Evolutionary conservation across 1,284 basidiomycete genomes (phyloP), one percentile per base, ranked within the genome.

Genomic region (Leccinum fuscescens): DNA sequence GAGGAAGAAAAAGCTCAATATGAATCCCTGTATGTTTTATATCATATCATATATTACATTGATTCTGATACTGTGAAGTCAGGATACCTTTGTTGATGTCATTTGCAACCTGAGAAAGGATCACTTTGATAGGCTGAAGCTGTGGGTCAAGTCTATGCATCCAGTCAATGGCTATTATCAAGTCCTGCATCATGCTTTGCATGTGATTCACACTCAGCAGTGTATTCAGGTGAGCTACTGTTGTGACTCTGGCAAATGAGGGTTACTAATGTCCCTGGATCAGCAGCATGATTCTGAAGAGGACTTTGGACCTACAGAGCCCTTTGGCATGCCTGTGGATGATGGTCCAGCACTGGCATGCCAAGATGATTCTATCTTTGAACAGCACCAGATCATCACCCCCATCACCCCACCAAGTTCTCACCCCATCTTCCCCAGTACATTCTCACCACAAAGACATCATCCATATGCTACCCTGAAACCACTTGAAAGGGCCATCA

Each of bases 151-250:
- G 1, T 53, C 51, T 2, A 67, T 74, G 12, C 27, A 27, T 17
- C 60, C 44, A 51, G 54, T 68, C 31, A 48, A 59, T 44, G 56
- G 57, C 15, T 72, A 67, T 24, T 22, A 71, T 56, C 67, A 76
- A 27, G 71, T 73, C 14, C 59, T 76, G 55, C 48, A 67, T 57
- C 71, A 72, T 50, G 54, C 29, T 31, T 56, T 70, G 27, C 55
- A 58, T 69, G 71, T 64, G 56, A 72, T 72, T 8, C 56, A 62
- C 11, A 55, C 54, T 42, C 60, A 61, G 22, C 57, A 58, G 29
- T 5, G 54, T 24, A 37, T 49, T 22, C 54, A 63, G 56, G 70
- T 71, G 17, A 29, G 66, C 3, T 39, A 29, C 27, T 58, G 15
- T 29, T 31, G 3, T 27, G 6, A 50, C 15, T 54, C n/a, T 27